Evolutionary conservation across 148 eudicot species (phyloP).

Genomic region (Rhododendron molle): DNA sequence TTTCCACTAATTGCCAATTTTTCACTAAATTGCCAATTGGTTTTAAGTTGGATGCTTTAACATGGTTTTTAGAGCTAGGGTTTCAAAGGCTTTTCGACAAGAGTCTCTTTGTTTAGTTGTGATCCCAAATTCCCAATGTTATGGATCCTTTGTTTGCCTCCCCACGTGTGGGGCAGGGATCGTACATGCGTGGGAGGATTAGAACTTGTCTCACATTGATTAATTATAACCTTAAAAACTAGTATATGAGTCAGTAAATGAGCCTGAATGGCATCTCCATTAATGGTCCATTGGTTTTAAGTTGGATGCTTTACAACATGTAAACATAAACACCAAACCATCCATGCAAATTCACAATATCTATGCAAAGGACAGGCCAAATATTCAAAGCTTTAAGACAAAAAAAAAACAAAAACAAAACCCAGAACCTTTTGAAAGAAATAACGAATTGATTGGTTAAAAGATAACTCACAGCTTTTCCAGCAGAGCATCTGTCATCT

Average conservation of each 20-base stretch:
- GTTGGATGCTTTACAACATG: neutral
- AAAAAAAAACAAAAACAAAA: neutral
- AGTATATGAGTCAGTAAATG: neutral
- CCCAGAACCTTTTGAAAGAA: neutral
- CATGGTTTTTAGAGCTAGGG: too few relatives aligned
- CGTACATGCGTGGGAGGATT: too few relatives aligned
- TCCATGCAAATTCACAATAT: neutral
- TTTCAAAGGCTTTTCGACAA: too few relatives aligned
- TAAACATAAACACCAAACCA: neutral
- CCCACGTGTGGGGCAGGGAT: too few relatives aligned
- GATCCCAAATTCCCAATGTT: too few relatives aligned
- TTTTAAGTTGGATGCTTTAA: too few relatives aligned
- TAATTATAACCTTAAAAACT: neutral
- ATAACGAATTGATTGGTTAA: neutral
- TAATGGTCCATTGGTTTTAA: neutral
- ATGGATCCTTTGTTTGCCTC: too few relatives aligned
- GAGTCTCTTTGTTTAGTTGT: too few relatives aligned
- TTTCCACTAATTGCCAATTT: too few relatives aligned
- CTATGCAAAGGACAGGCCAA: neutral
- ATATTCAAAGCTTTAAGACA: neutral
- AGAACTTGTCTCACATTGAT: too few relatives aligned
- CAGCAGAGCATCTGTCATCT: constrained; percentile 78
- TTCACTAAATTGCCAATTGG: too few relatives aligned
- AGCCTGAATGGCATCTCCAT: neutral
- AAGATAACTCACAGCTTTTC: constrained; percentile 71